A percentile compares a stretch with the other conserved stretches of the same genome.
phyloP scores from a whole-genome alignment of 1,284 basidiomycete species.

The Rhodotorula sp. region DNA sequence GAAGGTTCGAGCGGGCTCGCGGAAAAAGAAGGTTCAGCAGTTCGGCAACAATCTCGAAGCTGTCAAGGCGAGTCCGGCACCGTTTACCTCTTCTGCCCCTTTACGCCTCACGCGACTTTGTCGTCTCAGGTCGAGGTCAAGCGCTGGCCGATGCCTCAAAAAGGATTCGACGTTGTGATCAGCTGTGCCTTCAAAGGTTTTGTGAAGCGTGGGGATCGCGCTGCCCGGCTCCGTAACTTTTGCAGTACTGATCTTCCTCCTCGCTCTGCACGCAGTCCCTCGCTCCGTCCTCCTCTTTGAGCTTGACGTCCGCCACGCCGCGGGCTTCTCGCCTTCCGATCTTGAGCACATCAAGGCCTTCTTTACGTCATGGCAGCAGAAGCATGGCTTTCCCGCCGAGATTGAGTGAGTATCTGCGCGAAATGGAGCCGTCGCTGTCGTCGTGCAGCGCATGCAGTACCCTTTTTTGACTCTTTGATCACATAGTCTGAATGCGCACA shows the following conservation, averaged over 20 bases:
- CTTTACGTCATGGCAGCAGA: neutral
- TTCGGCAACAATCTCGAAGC: neutral
- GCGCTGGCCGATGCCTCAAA: neutral
- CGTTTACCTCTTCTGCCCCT: too few species aligned
- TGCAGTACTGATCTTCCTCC: neutral
- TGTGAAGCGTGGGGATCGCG: neutral
- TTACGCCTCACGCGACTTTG: too few species aligned
- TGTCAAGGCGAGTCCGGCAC: neutral
- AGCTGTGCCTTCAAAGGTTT: neutral
- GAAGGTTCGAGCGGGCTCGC: too few species aligned
- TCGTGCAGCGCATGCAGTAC: too few species aligned
- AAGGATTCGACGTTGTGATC: neutral
- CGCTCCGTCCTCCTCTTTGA: neutral
- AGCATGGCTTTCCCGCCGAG: neutral
- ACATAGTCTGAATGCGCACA: too few species aligned
- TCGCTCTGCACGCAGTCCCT: neutral
- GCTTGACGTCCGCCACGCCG: neutral
- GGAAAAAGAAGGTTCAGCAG: too few species aligned
- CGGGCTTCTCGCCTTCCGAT: neutral
- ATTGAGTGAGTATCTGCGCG: neutral
- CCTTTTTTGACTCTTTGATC: too few species aligned
- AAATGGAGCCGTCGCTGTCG: neutral
- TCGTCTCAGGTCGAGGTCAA: neutral
- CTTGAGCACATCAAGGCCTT: conserved; percentile 5
- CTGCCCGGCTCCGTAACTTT: neutral